Evolutionary conservation across 1,139 yeast species (phyloP).

Genomic region (Geotrichum aggregatum): DNA sequence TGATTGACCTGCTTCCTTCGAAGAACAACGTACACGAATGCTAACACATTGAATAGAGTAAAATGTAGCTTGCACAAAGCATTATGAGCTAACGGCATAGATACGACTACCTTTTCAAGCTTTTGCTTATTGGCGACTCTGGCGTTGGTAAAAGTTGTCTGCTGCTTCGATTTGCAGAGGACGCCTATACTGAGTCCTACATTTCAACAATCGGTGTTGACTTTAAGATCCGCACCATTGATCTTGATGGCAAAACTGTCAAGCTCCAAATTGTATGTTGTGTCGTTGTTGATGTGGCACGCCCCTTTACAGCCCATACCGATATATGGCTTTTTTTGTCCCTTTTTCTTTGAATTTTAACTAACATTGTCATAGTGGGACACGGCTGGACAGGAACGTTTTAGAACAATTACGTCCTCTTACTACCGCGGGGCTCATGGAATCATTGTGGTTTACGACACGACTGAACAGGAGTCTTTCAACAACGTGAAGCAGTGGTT

Average conservation of each 20-base stretch:
- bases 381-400: slow-evolving; percentile 98
- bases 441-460: slow-evolving; percentile 91
- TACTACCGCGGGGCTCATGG: slow-evolving; percentile 98
- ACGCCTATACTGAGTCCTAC: slow-evolving; percentile 90
- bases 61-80: too few relatives aligned
- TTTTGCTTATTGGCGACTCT: slow-evolving; percentile 94
- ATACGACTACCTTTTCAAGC: slow-evolving; percentile 30
- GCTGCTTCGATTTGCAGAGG: slow-evolving; percentile 87
- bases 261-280: slow-evolving; percentile 71
- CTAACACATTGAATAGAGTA: too few relatives aligned
- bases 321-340: background rate
- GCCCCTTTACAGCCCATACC: background rate
- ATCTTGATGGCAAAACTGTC: slow-evolving; percentile 89
- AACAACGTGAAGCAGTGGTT: slow-evolving; percentile 95
- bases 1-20: too few relatives aligned
- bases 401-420: slow-evolving; percentile 95
- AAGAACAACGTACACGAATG: too few relatives aligned
- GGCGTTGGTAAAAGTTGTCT: slow-evolving; percentile 97
- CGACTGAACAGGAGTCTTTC: slow-evolving; percentile 86
- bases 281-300: background rate
- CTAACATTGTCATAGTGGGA: slow-evolving; percentile 55
- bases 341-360: background rate
- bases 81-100: slow-evolving; percentile 3
- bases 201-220: slow-evolving; percentile 97
- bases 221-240: slow-evolving; percentile 93